Conservation (phyloP, 495 filamentous ascomycete species). For the Elaphomyces granulatus region DNA sequence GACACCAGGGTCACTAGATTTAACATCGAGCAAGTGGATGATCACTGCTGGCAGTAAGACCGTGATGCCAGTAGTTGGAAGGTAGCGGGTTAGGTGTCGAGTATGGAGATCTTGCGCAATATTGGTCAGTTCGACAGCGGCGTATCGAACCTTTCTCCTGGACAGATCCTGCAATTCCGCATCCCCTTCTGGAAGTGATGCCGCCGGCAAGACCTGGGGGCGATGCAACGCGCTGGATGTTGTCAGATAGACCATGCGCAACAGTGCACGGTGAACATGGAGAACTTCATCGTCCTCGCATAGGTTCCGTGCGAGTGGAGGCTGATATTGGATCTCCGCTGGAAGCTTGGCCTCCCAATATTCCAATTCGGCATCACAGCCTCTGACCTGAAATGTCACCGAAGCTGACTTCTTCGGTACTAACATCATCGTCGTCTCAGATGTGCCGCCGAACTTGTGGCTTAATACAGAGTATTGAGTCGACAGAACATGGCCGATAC, state of each 20-base stretch:
- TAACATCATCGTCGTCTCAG: conserved; percentile 76
- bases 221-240: conserved; percentile 78
- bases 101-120: conserved; percentile 60
- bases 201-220: conserved; percentile 68
- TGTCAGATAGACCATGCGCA: conserved; percentile 83
- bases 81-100: conserved; percentile 54
- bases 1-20: conserved; percentile 52
- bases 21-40: conserved; percentile 82
- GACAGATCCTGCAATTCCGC: conserved; percentile 63
- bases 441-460: conserved; percentile 59
- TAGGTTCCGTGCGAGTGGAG: conserved; percentile 12
- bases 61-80: conserved; percentile 79
- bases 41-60: conserved; percentile 83
- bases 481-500: conserved; percentile 68
- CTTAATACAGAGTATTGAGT: conserved; percentile 84
- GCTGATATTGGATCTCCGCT: conserved; percentile 45
- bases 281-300: conserved; percentile 41
- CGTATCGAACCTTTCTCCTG: conserved; percentile 59
- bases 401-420: conserved; percentile 72
- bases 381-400: conserved; percentile 56
- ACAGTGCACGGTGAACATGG: conserved; percentile 57
- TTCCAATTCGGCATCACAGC: conserved; percentile 57
- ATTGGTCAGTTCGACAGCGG: conserved; percentile 64
- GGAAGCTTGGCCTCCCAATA: conserved; percentile 60
- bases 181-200: conserved; percentile 41